phyloP scores from a whole-genome alignment of 306 rosid genomes.

The Chamaecrista fasciculata region DNA sequence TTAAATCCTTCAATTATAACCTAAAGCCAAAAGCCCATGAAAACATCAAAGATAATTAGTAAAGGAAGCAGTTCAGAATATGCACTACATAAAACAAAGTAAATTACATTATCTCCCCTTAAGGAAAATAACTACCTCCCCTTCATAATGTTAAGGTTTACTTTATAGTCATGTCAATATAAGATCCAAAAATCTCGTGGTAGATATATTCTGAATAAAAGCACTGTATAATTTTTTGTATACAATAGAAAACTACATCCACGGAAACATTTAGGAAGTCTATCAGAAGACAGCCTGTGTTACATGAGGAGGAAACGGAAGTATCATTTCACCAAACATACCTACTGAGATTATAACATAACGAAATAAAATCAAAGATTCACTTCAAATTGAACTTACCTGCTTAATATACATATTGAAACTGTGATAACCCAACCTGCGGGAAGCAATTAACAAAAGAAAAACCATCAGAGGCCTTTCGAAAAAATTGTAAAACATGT shows the following conservation, averaged over 20 bases:
- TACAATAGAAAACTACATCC: neutral
- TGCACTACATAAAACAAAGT: neutral
- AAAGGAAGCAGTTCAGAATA: constrained; percentile 7
- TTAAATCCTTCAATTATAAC: constrained; percentile 90
- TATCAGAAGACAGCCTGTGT: neutral
- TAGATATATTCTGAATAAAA: neutral
- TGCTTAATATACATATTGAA: constrained; percentile 89
- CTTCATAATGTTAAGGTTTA: neutral
- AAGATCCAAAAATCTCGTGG: neutral
- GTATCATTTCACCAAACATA: neutral
- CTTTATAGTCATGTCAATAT: neutral
- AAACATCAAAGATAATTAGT: constrained; percentile 14
- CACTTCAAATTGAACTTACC: constrained; percentile 45
- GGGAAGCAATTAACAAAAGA: constrained; percentile 11
- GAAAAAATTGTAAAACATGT: neutral
- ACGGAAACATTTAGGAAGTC: neutral
- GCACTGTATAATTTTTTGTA: neutral
- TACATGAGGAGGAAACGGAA: neutral
- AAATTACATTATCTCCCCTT: neutral
- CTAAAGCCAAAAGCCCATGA: constrained; percentile 34
- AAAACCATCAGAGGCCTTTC: constrained; percentile 27
- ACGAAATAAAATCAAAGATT: neutral
- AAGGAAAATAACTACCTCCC: neutral
- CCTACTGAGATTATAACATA: neutral
- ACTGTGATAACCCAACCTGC: constrained; percentile 40